phyloP scores from a whole-genome alignment of 2,329 filamentous ascomycete genomes.

The Aspergillus transmontanensis region DNA sequence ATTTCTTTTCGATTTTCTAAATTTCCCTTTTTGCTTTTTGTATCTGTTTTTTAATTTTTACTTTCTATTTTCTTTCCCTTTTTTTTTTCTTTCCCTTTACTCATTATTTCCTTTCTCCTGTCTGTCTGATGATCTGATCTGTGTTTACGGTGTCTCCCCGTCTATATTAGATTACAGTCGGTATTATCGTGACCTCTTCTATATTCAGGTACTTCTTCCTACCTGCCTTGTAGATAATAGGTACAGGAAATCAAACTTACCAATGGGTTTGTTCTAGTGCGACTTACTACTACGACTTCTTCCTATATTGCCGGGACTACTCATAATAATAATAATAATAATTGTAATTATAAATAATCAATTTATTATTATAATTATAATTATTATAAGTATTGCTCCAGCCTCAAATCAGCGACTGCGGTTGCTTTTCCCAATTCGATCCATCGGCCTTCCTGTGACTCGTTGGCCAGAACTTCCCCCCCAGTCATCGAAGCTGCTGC shows the following conservation, averaged over 20 bases:
- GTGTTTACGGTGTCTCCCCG: neutral
- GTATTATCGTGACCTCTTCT: neutral
- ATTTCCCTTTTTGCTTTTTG: neutral
- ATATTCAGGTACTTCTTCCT: neutral
- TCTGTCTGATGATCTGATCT: neutral
- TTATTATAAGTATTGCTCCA: conserved; percentile 14
- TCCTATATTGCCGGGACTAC: neutral
- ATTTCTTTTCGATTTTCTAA: neutral
- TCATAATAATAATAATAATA: neutral
- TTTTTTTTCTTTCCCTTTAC: neutral
- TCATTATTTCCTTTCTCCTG: neutral
- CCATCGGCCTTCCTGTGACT: conserved; percentile 20
- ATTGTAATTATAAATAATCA: neutral
- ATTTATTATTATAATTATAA: conserved; percentile 2
- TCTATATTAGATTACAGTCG: neutral
- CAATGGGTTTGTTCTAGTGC: neutral
- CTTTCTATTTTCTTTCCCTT: neutral
- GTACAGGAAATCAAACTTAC: neutral
- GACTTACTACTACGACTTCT: neutral
- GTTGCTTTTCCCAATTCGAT: conserved; percentile 19
- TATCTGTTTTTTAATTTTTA: conserved; percentile 1
- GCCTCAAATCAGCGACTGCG: conserved; percentile 15
- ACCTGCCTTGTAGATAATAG: neutral
- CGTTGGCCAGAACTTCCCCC: conserved; percentile 13
- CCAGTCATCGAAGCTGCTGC: conserved; percentile 18